Percentiles rank a stretch among this genome's conserved stretches.
Evolutionary conservation across 169 alveolate genomes (phyloP).

Genomic region (Plasmodium reichenowi): DNA sequence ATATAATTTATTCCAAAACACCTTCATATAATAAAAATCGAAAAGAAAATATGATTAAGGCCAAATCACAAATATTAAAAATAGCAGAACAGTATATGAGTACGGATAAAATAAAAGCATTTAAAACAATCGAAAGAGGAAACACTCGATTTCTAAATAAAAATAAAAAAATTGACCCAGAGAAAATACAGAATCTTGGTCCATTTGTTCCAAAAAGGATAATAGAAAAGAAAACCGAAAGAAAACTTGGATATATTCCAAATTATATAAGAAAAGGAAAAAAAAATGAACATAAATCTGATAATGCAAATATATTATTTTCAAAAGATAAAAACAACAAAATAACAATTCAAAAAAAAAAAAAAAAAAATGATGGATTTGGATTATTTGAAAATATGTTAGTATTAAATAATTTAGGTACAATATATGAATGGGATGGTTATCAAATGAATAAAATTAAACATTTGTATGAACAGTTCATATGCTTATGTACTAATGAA

Average conservation of each 20-base stretch:
- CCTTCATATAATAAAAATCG: slow-evolving; percentile 43
- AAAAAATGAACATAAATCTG: not conserved
- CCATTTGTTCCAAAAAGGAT: slow-evolving; percentile 21
- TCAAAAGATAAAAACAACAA: not conserved
- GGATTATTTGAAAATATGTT: slow-evolving; percentile 61
- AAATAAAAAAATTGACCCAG: slow-evolving; percentile 4
- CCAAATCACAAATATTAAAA: slow-evolving; percentile 60
- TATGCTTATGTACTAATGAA: slow-evolving; percentile 40
- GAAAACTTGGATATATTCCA: slow-evolving; percentile 24
- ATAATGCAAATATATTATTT: not conserved
- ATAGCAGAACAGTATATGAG: slow-evolving; percentile 56
- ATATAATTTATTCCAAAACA: slow-evolving; percentile 18
- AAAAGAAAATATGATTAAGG: slow-evolving; percentile 45
- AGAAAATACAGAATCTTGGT: not conserved
- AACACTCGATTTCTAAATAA: slow-evolving; percentile 28
- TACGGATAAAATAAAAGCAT: slow-evolving; percentile 43
- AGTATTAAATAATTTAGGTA: slow-evolving; percentile 24
- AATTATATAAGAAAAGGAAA: not conserved
- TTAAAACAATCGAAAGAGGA: slow-evolving; percentile 21
- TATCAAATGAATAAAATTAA: slow-evolving; percentile 36
- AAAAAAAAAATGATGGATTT: slow-evolving; percentile 2
- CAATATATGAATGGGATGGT: slow-evolving; percentile 54
- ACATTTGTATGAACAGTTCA: slow-evolving; percentile 15
- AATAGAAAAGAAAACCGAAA: slow-evolving; percentile 1
- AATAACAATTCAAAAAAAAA: slow-evolving; percentile 10